A percentile compares a stretch with the other conserved stretches of the same genome.
phyloP scores from a whole-genome alignment of 306 rosid species.

The Quercus alba region DNA sequence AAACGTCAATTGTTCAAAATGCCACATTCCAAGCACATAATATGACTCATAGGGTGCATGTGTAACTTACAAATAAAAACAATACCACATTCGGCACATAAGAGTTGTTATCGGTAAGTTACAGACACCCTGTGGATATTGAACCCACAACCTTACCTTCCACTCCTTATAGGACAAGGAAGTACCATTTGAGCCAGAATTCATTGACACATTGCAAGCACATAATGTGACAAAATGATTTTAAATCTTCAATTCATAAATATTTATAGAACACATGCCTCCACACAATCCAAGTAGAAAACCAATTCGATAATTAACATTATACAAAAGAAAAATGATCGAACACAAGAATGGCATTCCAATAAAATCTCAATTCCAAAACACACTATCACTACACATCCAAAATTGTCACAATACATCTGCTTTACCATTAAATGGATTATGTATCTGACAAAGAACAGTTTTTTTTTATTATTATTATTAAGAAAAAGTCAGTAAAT shows the following conservation, averaged over 20 bases:
- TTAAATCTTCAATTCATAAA: not conserved
- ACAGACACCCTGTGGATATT: too few species aligned
- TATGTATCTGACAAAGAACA: not conserved
- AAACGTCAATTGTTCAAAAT: not conserved
- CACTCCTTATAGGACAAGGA: too few species aligned
- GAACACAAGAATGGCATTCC: constrained; percentile 4
- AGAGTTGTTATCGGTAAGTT: too few species aligned
- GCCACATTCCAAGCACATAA: not conserved
- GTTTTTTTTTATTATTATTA: not conserved
- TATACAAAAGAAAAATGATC: not conserved
- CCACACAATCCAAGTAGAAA: not conserved
- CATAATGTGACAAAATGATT: not conserved
- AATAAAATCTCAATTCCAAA: not conserved
- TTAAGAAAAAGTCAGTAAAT: not conserved
- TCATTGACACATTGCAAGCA: not conserved
- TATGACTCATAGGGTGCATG: not conserved
- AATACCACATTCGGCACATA: not conserved
- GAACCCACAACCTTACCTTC: too few species aligned
- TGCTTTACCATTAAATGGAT: not conserved
- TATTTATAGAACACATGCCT: not conserved
- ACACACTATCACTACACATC: not conserved
- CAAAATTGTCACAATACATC: not conserved
- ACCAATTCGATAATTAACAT: not conserved
- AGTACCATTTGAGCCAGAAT: too few species aligned
- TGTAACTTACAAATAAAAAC: too few species aligned